Conservation (phyloP, 495 filamentous ascomycete genomes). For the Elasticomyces elasticus region DNA sequence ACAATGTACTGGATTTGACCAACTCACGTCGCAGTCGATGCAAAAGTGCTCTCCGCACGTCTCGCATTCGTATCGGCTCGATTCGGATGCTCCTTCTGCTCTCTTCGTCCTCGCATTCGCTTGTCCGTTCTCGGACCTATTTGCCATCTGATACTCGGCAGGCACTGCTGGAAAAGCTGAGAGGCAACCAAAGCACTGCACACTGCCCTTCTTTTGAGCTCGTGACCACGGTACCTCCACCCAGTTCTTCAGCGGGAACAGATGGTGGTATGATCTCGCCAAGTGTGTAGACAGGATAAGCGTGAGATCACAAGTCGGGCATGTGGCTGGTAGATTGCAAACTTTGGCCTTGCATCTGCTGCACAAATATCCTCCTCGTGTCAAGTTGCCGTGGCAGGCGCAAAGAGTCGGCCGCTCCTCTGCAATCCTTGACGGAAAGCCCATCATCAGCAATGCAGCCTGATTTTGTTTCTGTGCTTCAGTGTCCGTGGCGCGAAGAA, state of each 20-base stretch:
- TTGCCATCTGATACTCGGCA: slow-evolving; percentile 25
- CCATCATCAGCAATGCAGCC: slow-evolving; percentile 89
- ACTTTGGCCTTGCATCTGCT: slow-evolving; percentile 83
- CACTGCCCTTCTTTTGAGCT: slow-evolving; percentile 39
- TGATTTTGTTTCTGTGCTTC: slow-evolving; percentile 43
- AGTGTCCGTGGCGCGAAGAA: slow-evolving; percentile 42
- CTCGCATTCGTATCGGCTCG: slow-evolving; percentile 76
- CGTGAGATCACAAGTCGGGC: slow-evolving; percentile 84
- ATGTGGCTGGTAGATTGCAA: slow-evolving; percentile 83
- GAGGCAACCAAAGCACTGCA: slow-evolving; percentile 46
- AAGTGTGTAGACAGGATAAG: slow-evolving; percentile 93
- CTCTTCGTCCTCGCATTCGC: slow-evolving; percentile 27
- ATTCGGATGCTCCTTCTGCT: slow-evolving; percentile 65
- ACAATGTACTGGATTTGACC: no score
- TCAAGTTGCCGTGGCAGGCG: slow-evolving; percentile 80
- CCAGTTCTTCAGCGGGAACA: slow-evolving; percentile 90
- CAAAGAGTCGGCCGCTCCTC: slow-evolving; percentile 67
- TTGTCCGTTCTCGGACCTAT: slow-evolving; percentile 14
- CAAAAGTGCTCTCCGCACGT: slow-evolving; percentile 84
- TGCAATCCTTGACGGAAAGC: slow-evolving; percentile 87
- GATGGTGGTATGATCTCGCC: slow-evolving; percentile 87
- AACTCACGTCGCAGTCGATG: slow-evolving; percentile 96
- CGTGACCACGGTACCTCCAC: slow-evolving; percentile 74
- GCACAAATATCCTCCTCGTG: slow-evolving; percentile 81
- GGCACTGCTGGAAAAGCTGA: slow-evolving; percentile 39